phyloP scores from a whole-genome alignment of 2,329 filamentous ascomycete species.

The Exserohilum rostratum region DNA sequence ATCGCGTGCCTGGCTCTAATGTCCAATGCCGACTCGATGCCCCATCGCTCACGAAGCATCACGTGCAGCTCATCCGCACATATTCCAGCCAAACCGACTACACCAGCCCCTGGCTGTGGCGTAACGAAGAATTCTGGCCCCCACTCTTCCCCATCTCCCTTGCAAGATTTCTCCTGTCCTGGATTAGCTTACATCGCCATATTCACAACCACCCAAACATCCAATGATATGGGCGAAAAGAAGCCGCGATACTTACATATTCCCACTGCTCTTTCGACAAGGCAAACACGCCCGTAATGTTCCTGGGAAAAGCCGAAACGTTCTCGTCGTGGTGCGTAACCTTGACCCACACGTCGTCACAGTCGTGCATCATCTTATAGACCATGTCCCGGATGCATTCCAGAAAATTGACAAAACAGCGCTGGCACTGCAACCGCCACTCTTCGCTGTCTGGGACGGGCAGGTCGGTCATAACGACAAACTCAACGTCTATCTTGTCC shows the following conservation, averaged over 20 bases:
- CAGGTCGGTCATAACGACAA: conserved; percentile 28
- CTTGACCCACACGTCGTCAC: conserved; percentile 14
- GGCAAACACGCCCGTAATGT: conserved; percentile 20
- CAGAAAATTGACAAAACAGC: conserved; percentile 20
- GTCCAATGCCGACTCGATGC: conserved; percentile 3
- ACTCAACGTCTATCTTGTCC: conserved; percentile 20
- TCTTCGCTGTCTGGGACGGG: background rate
- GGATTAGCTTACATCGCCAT: background rate
- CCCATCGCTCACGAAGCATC: conserved; percentile 19
- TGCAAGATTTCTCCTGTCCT: conserved; percentile 9
- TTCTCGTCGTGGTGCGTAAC: conserved; percentile 27
- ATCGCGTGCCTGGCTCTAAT: conserved; percentile 3
- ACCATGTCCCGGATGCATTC: conserved; percentile 24
- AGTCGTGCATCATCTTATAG: conserved; percentile 27
- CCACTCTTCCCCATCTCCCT: background rate
- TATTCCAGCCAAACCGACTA: background rate
- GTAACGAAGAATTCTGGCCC: background rate
- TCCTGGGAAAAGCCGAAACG: conserved; percentile 21
- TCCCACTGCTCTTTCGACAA: conserved; percentile 29
- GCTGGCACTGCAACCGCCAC: background rate
- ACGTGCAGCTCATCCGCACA: background rate
- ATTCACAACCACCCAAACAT: too few species aligned
- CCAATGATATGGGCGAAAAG: background rate
- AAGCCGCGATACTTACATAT: conserved; percentile 13
- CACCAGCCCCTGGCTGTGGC: background rate